A percentile compares a stretch with the other conserved stretches of the same genome.
Evolutionary conservation across 345 rosid genomes (phyloP).

Genomic region (Lumnitzera littorea): DNA sequence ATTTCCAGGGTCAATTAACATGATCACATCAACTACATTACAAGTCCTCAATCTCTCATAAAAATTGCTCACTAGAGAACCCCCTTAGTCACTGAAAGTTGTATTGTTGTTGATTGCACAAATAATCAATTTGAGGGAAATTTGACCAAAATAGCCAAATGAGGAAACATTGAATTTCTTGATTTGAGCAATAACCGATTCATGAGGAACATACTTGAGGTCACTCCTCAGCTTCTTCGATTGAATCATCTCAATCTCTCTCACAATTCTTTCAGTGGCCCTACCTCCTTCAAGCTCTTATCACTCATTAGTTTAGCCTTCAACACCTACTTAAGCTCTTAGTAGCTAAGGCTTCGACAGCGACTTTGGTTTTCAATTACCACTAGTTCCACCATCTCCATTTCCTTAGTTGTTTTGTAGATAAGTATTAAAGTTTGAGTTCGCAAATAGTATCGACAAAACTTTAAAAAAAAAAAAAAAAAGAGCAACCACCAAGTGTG

Average conservation of each 20-base stretch:
- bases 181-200: constrained; percentile 84
- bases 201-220: constrained; percentile 67
- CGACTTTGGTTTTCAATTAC: too few relatives aligned
- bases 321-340: too few relatives aligned
- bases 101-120: constrained; percentile 76
- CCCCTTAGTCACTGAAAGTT: constrained; percentile 84
- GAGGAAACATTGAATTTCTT: constrained; percentile 76
- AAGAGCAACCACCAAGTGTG: too few relatives aligned
- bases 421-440: too few relatives aligned
- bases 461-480: too few relatives aligned
- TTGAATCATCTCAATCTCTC: constrained; percentile 84
- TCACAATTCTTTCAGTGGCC: constrained; percentile 56
- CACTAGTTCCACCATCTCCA: too few relatives aligned
- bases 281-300: neutral
- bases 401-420: too few relatives aligned
- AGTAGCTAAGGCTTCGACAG: too few relatives aligned
- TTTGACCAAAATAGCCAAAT: constrained; percentile 56
- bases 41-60: constrained; percentile 68
- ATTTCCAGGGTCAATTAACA: constrained; percentile 65
- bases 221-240: constrained; percentile 69
- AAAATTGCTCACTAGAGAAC: constrained; percentile 68
- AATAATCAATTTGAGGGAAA: constrained; percentile 79
- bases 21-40: constrained; percentile 77
- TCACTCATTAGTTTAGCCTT: too few relatives aligned
- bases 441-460: too few relatives aligned